Base-by-base conservation (phyloP, 2,329 filamentous ascomycete species). In the Aphanocladium album region DNA sequence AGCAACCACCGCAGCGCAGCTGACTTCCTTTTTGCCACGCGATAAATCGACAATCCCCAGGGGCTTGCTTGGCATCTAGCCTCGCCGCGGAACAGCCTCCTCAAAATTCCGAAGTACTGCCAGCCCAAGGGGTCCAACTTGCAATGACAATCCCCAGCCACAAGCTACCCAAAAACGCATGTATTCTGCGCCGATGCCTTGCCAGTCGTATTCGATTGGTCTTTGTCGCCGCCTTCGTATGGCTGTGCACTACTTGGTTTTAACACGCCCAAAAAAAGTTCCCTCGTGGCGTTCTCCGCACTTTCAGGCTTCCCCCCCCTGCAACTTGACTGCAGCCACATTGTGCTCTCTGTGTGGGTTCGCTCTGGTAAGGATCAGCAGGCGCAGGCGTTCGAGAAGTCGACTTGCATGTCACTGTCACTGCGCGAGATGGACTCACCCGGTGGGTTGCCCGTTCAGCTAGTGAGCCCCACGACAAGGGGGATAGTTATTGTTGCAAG, bases 261-360 rank as follows among this genome's bases (percentile, higher is more conserved):
- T 3, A 39, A 30, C n/a, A 43, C 2, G n/a, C n/a, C n/a, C n/a
- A n/a, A n/a, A 35, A 41, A 43, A 23, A 25, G 7, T 52, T n/a
- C n/a, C 35, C 37, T 33, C 37, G 56, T 51, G 47, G 35, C 56
- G 56, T 58, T 58, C 56, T 45, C 56, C 56, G 56, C 56, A 58
- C n/a, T 43, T 14, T 9, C 56, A 51, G 19, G n/a, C n/a, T n/a
- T n/a, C n/a, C n/a, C n/a, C n/a, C 16, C 47, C 46, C 47, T 43
- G 47, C 37, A 43, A 52, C 23, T 21, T 25, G 47, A n/a, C 55
- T 41, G 56, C 56, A 58, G 56, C 56, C 56, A 58, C 56, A 41
- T 16, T 49, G 49, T 27, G 35, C 3, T 7, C 37, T 55, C 17
- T 27, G 25, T 21, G 50, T 25, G 4, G 25, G 37, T 8, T 47